Percentiles rank a stretch among this genome's conserved stretches.
These are phyloP conservation scores for Stagonosporopsis rhizophila DNA, from an alignment of 2,329 filamentous ascomycete species.

Conservation along the genomic window DNA sequence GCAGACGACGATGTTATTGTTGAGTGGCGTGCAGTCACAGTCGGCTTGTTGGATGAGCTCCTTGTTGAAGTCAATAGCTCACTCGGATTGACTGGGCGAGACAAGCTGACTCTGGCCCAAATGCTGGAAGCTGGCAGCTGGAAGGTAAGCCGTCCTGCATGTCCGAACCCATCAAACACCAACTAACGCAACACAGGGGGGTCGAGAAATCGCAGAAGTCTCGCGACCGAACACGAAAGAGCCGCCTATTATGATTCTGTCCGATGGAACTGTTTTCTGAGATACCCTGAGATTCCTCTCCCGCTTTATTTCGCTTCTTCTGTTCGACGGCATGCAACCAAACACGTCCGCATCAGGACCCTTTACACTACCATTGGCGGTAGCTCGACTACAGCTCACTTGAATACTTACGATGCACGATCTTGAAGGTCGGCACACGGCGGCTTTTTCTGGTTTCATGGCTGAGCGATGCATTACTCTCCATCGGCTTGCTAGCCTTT, in stretches of 20 bases:
- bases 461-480: constrained; percentile 14
- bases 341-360: constrained; percentile 24
- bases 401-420: constrained; percentile 34
- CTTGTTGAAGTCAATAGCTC: constrained; percentile 71
- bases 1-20: constrained; percentile 80
- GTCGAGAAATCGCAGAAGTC: constrained; percentile 93
- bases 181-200: constrained; percentile 66
- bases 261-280: constrained; percentile 95
- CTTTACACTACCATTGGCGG: constrained; percentile 11
- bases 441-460: constrained; percentile 30
- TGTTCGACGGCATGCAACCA: constrained; percentile 19
- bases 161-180: not conserved
- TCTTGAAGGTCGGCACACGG: constrained; percentile 36
- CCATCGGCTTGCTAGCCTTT: constrained; percentile 11
- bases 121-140: constrained; percentile 95
- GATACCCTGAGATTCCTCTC: constrained; percentile 50
- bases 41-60: constrained; percentile 76
- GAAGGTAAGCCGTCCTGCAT: constrained; percentile 72
- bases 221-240: constrained; percentile 95
- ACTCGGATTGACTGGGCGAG: constrained; percentile 71
- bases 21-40: constrained; percentile 78
- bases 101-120: constrained; percentile 80
- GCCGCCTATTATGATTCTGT: constrained; percentile 93
- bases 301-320: constrained; percentile 34
- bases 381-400: constrained; percentile 28